Percentiles rank a stretch among this genome's conserved stretches.
Conservation (phyloP, 106 monocot genomes). For the Cymbidium sinense region DNA sequence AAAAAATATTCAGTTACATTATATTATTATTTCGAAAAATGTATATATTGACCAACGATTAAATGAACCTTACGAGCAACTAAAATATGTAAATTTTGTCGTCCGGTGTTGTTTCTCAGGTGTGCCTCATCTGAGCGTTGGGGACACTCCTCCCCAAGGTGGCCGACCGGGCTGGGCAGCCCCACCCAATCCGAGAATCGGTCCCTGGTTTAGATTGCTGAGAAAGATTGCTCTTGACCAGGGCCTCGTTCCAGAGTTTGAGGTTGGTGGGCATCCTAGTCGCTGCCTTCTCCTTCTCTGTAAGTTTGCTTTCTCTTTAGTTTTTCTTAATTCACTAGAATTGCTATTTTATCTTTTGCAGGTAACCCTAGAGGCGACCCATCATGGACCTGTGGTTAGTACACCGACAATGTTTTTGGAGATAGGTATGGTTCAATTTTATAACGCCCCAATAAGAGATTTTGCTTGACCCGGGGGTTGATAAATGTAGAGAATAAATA, state of each 20-base stretch:
- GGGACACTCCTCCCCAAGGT: slow-evolving; percentile 61
- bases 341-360: slow-evolving; percentile 15
- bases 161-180: slow-evolving; percentile 92
- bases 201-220: slow-evolving; percentile 77
- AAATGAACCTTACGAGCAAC: neutral
- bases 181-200: slow-evolving; percentile 73
- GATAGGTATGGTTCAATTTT: slow-evolving; percentile 48
- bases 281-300: no score
- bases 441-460: neutral
- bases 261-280: slow-evolving; percentile 30
- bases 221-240: slow-evolving; percentile 54
- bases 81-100: neutral
- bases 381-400: slow-evolving; percentile 89
- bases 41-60: neutral
- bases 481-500: slow-evolving; percentile 1
- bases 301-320: neutral
- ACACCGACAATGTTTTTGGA: slow-evolving; percentile 86
- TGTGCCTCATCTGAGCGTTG: slow-evolving; percentile 76
- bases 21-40: neutral
- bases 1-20: neutral
- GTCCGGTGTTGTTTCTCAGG: slow-evolving; percentile 27
- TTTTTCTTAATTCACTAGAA: neutral
- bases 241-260: slow-evolving; percentile 84
- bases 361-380: slow-evolving; percentile 96
- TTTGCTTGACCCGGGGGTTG: neutral